Conservation (phyloP, 495 filamentous ascomycete genomes). For the Aspergillus campestris region DNA sequence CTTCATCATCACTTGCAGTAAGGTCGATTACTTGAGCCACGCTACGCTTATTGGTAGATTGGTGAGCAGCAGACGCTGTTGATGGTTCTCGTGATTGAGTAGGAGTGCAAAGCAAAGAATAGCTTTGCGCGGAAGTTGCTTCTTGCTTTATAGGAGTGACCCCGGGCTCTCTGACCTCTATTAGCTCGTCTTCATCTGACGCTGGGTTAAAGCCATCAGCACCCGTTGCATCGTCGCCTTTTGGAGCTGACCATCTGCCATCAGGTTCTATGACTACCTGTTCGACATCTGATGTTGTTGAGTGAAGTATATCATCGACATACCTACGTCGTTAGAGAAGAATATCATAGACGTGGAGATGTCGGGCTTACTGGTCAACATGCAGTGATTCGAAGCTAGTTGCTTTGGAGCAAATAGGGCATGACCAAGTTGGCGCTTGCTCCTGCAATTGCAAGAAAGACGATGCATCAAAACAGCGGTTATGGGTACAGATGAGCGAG, state of each 20-base stretch:
- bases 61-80: conserved; percentile 34
- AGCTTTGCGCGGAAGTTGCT: conserved; percentile 17
- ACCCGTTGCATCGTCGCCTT: conserved; percentile 25
- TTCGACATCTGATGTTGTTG: conserved; percentile 59
- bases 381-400: conserved; percentile 73
- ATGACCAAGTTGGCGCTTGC: conserved; percentile 91
- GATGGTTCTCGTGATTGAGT: conserved; percentile 49
- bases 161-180: conserved; percentile 55
- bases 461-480: conserved; percentile 91
- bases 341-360: neutral
- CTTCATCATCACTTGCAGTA: conserved; percentile 66
- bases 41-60: conserved; percentile 51
- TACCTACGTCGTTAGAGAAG: conserved; percentile 49
- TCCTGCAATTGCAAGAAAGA: conserved; percentile 91
- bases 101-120: conserved; percentile 41
- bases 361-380: conserved; percentile 66
- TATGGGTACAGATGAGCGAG: conserved; percentile 72
- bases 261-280: conserved; percentile 87
- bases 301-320: conserved; percentile 73
- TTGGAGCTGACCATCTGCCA: conserved; percentile 61
- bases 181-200: conserved; percentile 58
- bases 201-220: conserved; percentile 30
- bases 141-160: conserved; percentile 41
- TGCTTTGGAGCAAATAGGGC: conserved; percentile 82
- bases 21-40: conserved; percentile 66